A percentile compares a stretch with the other conserved stretches of the same genome.
Conservation (phyloP, 495 filamentous ascomycete species). For the Penicillium turbatum region DNA sequence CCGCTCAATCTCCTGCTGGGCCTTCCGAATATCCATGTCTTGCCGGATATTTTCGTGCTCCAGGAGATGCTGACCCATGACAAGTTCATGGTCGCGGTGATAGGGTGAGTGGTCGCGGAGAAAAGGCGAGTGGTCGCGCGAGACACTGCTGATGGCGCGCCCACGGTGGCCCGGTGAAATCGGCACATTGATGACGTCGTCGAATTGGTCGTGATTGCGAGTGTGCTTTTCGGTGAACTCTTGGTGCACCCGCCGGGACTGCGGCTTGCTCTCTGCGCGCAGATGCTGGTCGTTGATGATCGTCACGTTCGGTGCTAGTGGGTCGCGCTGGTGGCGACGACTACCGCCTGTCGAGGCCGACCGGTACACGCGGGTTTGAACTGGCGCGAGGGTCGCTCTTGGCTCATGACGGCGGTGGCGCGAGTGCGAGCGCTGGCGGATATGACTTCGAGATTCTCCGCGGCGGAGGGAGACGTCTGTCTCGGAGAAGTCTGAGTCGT, state of each 20-base stretch:
- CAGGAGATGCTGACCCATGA: conserved; percentile 36
- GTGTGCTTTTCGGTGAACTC: conserved; percentile 10
- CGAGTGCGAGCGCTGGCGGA: conserved; percentile 37
- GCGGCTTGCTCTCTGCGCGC: conserved; percentile 15
- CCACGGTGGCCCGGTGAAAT: conserved; percentile 12
- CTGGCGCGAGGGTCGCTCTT: conserved; percentile 17
- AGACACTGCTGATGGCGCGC: conserved; percentile 17
- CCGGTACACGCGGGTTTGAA: conserved; percentile 30
- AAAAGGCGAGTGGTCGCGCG: conserved; percentile 21
- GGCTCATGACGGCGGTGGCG: conserved; percentile 29
- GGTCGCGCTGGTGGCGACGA: conserved; percentile 26
- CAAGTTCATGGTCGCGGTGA: conserved; percentile 36
- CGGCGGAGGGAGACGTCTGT: conserved; percentile 36
- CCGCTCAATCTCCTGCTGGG: conserved; percentile 44
- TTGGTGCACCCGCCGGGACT: conserved; percentile 21
- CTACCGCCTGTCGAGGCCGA: conserved; percentile 41
- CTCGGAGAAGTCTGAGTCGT: conserved; percentile 39
- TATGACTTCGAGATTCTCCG: conserved; percentile 18
- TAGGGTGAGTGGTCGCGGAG: conserved; percentile 21
- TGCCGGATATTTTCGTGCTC: conserved; percentile 37
- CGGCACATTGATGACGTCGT: conserved; percentile 24
- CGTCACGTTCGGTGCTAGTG: conserved; percentile 15
- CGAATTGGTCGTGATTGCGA: conserved; percentile 17
- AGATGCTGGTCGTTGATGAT: conserved; percentile 24
- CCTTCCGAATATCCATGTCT: conserved; percentile 38